Conservation (phyloP, 1,284 basidiomycete species). For the Termitomyces sp. region DNA sequence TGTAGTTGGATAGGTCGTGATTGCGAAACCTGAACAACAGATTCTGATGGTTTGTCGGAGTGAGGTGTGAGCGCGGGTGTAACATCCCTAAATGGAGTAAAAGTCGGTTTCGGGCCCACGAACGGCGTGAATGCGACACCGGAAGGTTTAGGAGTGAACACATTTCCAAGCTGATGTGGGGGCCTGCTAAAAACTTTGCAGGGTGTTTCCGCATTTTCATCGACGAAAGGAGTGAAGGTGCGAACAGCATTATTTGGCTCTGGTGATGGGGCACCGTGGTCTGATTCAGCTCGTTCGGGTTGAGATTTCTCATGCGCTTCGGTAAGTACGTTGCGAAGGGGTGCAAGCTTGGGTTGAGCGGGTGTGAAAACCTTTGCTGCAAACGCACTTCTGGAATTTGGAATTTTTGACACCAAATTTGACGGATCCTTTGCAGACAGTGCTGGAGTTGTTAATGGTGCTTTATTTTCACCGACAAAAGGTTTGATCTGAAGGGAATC, state of each 20-base stretch:
- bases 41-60: conserved; percentile 16
- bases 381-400: conserved; percentile 38
- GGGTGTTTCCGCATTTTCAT: conserved; percentile 46
- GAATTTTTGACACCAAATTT: conserved; percentile 21
- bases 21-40: conserved; percentile 15
- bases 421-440: conserved; percentile 30
- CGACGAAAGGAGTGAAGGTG: conserved; percentile 48
- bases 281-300: conserved; percentile 39
- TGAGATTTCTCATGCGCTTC: conserved; percentile 40
- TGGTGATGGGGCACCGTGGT: conserved; percentile 28
- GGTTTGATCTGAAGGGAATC: conserved; percentile 37
- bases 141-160: conserved; percentile 42
- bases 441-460: conserved; percentile 28
- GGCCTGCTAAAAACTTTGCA: conserved; percentile 73
- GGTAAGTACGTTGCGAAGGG: conserved; percentile 40
- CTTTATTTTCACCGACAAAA: conserved; percentile 39
- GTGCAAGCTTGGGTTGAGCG: conserved; percentile 36
- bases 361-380: conserved; percentile 57
- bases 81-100: conserved; percentile 25
- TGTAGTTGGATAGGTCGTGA: conserved; percentile 18
- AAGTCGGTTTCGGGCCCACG: conserved; percentile 26
- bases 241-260: conserved; percentile 20
- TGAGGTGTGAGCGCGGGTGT: conserved; percentile 28
- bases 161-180: conserved; percentile 33
- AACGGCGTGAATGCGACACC: conserved; percentile 35